Conservation (phyloP, 2,329 filamentous ascomycete genomes). For the Fusarium sp. region DNA sequence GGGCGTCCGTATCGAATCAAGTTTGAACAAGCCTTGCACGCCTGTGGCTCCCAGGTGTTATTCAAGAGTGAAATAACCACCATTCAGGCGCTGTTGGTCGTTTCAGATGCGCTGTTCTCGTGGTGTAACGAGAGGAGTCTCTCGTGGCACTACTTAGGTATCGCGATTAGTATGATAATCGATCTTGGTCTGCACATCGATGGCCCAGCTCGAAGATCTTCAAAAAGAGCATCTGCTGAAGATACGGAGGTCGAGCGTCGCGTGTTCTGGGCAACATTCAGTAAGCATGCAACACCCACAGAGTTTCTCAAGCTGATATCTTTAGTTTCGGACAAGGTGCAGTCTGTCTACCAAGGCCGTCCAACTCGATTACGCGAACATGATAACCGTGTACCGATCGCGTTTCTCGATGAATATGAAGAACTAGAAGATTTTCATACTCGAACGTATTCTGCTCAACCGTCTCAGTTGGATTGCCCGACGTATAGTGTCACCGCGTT, state of each 20-base stretch:
- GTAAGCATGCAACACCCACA: background rate
- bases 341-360: slow-evolving; percentile 63
- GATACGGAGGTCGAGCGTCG: slow-evolving; percentile 57
- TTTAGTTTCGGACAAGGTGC: slow-evolving; percentile 58
- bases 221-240: slow-evolving; percentile 49
- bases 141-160: slow-evolving; percentile 22
- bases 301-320: background rate
- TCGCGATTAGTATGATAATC: slow-evolving; percentile 19
- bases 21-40: background rate
- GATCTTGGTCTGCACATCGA: slow-evolving; percentile 16
- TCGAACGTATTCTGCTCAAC: slow-evolving; percentile 49
- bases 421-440: slow-evolving; percentile 61
- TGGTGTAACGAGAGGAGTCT: slow-evolving; percentile 19
- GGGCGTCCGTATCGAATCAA: slow-evolving; percentile 11
- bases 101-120: background rate
- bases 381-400: slow-evolving; percentile 57
- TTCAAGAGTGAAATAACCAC: slow-evolving; percentile 15
- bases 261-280: slow-evolving; percentile 45
- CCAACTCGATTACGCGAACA: slow-evolving; percentile 56
- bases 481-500: slow-evolving; percentile 56
- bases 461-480: slow-evolving; percentile 48
- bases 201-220: fast-evolving
- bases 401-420: slow-evolving; percentile 59
- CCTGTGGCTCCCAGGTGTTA: background rate
- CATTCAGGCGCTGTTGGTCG: background rate